These are phyloP conservation scores for Hippophae gyantsensis DNA, from an alignment of 306 rosid species.

Conservation along the genomic window DNA sequence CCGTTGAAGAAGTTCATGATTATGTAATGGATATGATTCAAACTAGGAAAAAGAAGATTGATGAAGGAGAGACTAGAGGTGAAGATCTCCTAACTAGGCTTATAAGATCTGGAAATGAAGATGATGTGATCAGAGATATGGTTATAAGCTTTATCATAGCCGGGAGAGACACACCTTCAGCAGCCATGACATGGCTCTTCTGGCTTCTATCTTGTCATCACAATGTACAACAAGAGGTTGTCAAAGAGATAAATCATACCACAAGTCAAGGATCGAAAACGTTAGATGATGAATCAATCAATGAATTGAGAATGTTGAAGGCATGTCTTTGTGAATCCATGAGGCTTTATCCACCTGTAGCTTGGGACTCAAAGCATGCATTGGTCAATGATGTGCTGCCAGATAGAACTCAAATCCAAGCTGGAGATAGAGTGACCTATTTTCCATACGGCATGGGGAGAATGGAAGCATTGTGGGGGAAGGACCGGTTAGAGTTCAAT, in stretches of 20 bases:
- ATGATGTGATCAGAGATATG: constrained; percentile 62
- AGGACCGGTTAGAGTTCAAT: constrained; percentile 55
- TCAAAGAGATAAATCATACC: constrained; percentile 35
- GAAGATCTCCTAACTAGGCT: constrained; percentile 65
- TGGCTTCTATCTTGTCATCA: constrained; percentile 54
- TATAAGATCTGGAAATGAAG: constrained; percentile 38
- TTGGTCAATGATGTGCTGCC: constrained; percentile 47
- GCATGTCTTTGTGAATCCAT: constrained; percentile 76
- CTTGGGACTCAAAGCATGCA: constrained; percentile 95
- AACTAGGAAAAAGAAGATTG: constrained; percentile 28
- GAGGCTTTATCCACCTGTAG: constrained; percentile 83
- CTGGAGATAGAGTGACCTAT: constrained; percentile 82
- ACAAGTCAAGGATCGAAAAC: background rate
- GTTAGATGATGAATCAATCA: constrained; percentile 34
- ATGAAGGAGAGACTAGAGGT: background rate
- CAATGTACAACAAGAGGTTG: constrained; percentile 23
- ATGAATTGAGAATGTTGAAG: constrained; percentile 42
- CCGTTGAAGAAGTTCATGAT: constrained; percentile 43
- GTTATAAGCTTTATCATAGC: constrained; percentile 81
- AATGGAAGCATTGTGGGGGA: constrained; percentile 75
- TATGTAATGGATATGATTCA: constrained; percentile 43
- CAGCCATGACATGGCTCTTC: constrained; percentile 90
- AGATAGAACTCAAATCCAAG: constrained; percentile 45
- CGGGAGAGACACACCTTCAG: constrained; percentile 85
- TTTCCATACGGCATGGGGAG: constrained; percentile 95